Evolutionary conservation across 1,139 yeast genomes (phyloP).

Genomic region (Hansenula sp.): DNA sequence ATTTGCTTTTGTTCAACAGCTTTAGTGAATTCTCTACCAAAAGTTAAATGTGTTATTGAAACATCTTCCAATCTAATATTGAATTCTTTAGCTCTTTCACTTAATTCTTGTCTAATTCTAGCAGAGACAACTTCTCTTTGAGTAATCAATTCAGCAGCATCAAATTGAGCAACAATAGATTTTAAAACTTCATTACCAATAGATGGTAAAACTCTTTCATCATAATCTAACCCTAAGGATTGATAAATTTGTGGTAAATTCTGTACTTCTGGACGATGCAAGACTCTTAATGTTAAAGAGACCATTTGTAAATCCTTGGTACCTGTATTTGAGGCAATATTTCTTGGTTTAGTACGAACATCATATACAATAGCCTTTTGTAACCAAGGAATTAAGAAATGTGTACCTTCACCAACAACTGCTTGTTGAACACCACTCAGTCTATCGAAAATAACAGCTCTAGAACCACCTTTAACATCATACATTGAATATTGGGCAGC

Average conservation of each 20-base stretch:
- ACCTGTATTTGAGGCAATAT: slow-evolving; percentile 92
- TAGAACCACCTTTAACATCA: slow-evolving; percentile 92
- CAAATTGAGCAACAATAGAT: slow-evolving; percentile 95
- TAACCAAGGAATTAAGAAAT: slow-evolving; percentile 92
- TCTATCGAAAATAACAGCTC: slow-evolving; percentile 95
- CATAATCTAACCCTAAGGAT: slow-evolving; percentile 89
- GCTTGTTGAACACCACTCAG: slow-evolving; percentile 80
- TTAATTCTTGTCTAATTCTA: slow-evolving; percentile 82
- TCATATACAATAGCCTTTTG: slow-evolving; percentile 89
- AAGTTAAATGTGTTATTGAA: slow-evolving; percentile 96
- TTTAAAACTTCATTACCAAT: slow-evolving; percentile 95
- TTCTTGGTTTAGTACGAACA: slow-evolving; percentile 89
- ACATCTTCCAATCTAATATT: slow-evolving; percentile 93
- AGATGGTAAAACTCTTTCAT: slow-evolving; percentile 95
- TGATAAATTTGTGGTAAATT: slow-evolving; percentile 86
- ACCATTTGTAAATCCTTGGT: slow-evolving; percentile 97
- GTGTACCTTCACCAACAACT: slow-evolving; percentile 96
- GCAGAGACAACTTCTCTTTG: slow-evolving; percentile 95
- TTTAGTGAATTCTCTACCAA: slow-evolving; percentile 94
- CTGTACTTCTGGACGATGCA: slow-evolving; percentile 89
- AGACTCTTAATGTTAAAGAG: slow-evolving; percentile 84
- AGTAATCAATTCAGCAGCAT: slow-evolving; percentile 95
- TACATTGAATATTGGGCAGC: slow-evolving; percentile 74
- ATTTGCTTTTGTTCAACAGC: slow-evolving; percentile 99
- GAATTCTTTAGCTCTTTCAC: slow-evolving; percentile 83